Evolutionary conservation across 139 green algal species (phyloP).

Genomic region (Trebouxia sp.): DNA sequence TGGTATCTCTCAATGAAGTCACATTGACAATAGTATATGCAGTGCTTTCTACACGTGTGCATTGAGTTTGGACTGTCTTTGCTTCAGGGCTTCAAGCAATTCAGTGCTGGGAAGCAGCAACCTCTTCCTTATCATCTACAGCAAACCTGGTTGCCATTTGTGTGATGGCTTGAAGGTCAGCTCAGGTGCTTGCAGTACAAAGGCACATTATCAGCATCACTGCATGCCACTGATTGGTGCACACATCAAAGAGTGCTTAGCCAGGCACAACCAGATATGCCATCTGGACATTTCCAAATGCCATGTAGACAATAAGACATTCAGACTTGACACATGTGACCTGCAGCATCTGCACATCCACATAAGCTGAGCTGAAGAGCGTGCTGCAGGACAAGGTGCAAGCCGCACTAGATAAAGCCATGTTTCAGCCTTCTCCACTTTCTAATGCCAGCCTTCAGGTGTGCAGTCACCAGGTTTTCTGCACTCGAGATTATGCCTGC

Average conservation of each 20-base stretch:
- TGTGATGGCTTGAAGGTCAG: conserved; percentile 62
- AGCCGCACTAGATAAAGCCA: conserved; percentile 55
- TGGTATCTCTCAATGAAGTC: too few species aligned
- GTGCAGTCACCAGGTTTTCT: neutral
- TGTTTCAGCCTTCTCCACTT: conserved; percentile 52
- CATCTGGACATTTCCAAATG: too few species aligned
- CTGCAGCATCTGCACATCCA: too few species aligned
- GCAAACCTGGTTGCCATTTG: conserved; percentile 62
- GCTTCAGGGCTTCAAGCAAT: neutral
- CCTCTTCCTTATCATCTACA: conserved; percentile 57
- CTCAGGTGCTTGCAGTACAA: neutral
- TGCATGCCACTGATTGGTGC: too few species aligned
- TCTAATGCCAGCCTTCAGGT: conserved; percentile 51
- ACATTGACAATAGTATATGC: too few species aligned
- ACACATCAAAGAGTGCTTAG: too few species aligned
- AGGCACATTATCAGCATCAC: neutral
- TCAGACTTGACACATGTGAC: too few species aligned
- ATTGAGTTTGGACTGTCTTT: too few species aligned
- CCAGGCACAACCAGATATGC: too few species aligned
- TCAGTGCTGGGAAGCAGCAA: neutral
- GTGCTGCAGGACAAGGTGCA: conserved; percentile 43
- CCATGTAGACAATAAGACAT: too few species aligned
- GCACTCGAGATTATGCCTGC: too few species aligned
- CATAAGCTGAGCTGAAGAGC: neutral
- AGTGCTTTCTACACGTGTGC: too few species aligned